Conservation (phyloP, 2,329 filamentous ascomycete species). For the Pseudogymnoascus sp. region DNA sequence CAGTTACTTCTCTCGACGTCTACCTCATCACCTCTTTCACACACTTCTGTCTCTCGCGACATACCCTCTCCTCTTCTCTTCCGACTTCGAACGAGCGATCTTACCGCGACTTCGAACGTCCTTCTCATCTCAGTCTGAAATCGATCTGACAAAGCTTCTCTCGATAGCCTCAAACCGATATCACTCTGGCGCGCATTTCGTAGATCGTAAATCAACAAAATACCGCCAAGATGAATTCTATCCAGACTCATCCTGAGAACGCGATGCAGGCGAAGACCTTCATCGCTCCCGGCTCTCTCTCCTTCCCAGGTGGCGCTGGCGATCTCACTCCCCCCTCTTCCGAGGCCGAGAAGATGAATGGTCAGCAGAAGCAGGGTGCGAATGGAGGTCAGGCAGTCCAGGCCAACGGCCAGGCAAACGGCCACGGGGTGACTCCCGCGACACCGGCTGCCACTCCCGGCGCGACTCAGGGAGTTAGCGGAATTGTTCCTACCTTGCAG, state of each 20-base stretch:
- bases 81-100: slow-evolving; percentile 1
- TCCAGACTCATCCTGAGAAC: slow-evolving; percentile 85
- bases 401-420: slow-evolving; percentile 42
- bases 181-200: background rate
- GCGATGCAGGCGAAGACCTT: slow-evolving; percentile 93
- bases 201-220: slow-evolving; percentile 14
- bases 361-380: slow-evolving; percentile 47
- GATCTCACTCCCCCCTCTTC: slow-evolving; percentile 75
- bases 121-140: slow-evolving; percentile 13
- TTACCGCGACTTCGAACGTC: slow-evolving; percentile 15
- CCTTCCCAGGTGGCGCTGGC: slow-evolving; percentile 76
- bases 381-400: slow-evolving; percentile 27
- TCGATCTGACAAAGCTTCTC: slow-evolving; percentile 13
- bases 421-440: slow-evolving; percentile 74
- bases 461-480: slow-evolving; percentile 74
- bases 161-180: slow-evolving; percentile 14
- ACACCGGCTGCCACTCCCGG: slow-evolving; percentile 90
- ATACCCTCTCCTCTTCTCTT: slow-evolving; percentile 5
- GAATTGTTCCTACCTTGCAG: slow-evolving; percentile 90
- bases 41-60: background rate
- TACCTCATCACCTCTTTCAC: slow-evolving; percentile 10
- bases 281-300: slow-evolving; percentile 84
- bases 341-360: slow-evolving; percentile 55
- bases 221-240: slow-evolving; percentile 61
- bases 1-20: slow-evolving; percentile 18